Percentiles rank a stretch among this genome's conserved stretches.
Conservation (phyloP, 192 early-diverging fungal species). For the Funneliformis geosporum region DNA sequence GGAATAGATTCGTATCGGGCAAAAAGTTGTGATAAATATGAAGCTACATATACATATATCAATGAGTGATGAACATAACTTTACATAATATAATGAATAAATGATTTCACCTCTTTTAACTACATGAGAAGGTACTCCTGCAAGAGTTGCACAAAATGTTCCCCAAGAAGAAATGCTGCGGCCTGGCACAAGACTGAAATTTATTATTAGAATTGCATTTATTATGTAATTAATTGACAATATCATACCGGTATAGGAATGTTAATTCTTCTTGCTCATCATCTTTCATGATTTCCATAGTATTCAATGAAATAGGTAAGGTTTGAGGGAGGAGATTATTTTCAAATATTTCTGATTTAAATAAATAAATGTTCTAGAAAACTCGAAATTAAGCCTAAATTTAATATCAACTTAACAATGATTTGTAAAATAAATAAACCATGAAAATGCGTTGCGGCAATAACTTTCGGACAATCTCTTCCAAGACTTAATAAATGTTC, state of each 20-base stretch:
- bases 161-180: slow-evolving; percentile 46
- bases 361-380: slow-evolving; percentile 20
- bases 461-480: slow-evolving; percentile 60
- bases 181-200: slow-evolving; percentile 44
- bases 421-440: slow-evolving; percentile 41
- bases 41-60: neutral
- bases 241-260: slow-evolving; percentile 63
- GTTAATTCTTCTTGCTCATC: slow-evolving; percentile 45
- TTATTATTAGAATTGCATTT: neutral
- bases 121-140: slow-evolving; percentile 37
- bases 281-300: slow-evolving; percentile 61
- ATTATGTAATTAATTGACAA: neutral
- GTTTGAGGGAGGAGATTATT: slow-evolving; percentile 46
- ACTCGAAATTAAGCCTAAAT: no score
- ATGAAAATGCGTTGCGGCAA: slow-evolving; percentile 90
- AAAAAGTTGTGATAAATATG: slow-evolving; percentile 21
- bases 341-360: slow-evolving; percentile 50
- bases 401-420: no score
- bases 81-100: neutral
- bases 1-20: slow-evolving; percentile 26
- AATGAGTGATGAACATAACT: neutral
- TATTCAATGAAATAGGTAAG: slow-evolving; percentile 46
- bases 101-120: slow-evolving; percentile 44
- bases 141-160: slow-evolving; percentile 48
- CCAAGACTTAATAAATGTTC: slow-evolving; percentile 53